Conservation (phyloP, 768 basidiomycete genomes). For the Thelephora aurantiotincta region DNA sequence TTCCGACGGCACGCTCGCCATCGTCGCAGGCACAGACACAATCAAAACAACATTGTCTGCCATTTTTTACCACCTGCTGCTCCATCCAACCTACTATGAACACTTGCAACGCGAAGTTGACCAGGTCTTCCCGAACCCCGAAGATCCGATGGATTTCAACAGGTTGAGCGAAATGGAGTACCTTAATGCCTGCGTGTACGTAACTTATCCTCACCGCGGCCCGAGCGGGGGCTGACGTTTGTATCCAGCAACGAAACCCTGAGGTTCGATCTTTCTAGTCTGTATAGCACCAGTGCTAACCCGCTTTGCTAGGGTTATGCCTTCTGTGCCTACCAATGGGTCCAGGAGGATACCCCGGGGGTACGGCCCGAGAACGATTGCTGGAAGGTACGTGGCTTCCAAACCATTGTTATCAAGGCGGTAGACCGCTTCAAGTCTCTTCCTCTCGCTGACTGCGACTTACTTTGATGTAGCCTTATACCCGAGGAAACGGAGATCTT, state of each 20-base stretch:
- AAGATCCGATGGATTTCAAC: slow-evolving; percentile 5
- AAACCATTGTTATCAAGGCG: too few species aligned
- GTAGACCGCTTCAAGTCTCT: too few species aligned
- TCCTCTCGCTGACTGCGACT: too few species aligned
- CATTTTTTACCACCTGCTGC: slow-evolving; percentile 16
- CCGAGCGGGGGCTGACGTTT: too few species aligned
- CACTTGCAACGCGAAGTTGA: slow-evolving; percentile 17
- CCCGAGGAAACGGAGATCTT: neutral
- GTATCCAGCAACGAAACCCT: slow-evolving; percentile 26
- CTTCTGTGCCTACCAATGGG: too few species aligned
- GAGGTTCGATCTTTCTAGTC: neutral
- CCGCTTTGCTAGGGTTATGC: too few species aligned
- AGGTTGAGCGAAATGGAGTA: slow-evolving; percentile 15
- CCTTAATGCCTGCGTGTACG: slow-evolving; percentile 23
- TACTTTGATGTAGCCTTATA: neutral
- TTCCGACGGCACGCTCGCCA: slow-evolving; percentile 23
- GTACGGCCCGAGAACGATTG: too few species aligned
- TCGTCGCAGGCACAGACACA: slow-evolving; percentile 36
- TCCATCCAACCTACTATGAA: slow-evolving; percentile 9
- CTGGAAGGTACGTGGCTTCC: too few species aligned
- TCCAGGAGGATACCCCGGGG: too few species aligned
- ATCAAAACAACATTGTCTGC: slow-evolving; percentile 23
- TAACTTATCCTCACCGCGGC: neutral
- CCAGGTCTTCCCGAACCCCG: slow-evolving; percentile 11
- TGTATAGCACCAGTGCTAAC: too few species aligned